Percentiles rank a stretch among this genome's conserved stretches.
Conservation (phyloP, 1,284 basidiomycete genomes). For the Golubevia sp. region DNA sequence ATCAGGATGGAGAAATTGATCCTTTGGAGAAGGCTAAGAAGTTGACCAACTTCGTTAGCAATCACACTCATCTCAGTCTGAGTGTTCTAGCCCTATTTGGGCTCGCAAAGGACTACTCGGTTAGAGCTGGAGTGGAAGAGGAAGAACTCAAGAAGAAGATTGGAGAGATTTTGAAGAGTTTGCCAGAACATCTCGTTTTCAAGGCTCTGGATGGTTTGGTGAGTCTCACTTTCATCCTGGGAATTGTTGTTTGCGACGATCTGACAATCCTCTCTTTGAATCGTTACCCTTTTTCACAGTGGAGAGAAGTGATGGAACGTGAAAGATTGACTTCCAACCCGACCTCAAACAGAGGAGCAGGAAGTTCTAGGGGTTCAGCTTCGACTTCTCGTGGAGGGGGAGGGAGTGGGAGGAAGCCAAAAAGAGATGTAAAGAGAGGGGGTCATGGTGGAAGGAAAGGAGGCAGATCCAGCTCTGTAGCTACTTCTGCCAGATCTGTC, state of each 20-base stretch:
- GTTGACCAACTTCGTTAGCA: slow-evolving; percentile 5
- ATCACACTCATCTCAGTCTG: slow-evolving; percentile 12
- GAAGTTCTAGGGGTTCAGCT: neutral
- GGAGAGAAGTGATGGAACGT: neutral
- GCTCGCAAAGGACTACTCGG: neutral
- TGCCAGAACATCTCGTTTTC: slow-evolving; percentile 5
- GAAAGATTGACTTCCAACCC: neutral
- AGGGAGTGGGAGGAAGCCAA: neutral
- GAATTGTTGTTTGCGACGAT: neutral
- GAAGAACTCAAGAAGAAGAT: slow-evolving; percentile 1
- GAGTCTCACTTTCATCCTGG: neutral
- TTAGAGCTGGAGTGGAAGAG: neutral
- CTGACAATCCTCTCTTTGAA: neutral
- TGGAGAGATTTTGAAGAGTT: slow-evolving; percentile 5
- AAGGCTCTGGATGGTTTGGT: slow-evolving; percentile 9
- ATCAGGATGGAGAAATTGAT: neutral
- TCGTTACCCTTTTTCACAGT: neutral
- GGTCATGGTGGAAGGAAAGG: neutral
- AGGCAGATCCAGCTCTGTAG: neutral
- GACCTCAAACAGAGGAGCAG: neutral
- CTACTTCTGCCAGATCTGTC: neutral
- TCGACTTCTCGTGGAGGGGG: neutral
- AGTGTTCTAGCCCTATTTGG: slow-evolving; percentile 8
- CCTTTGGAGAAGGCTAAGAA: slow-evolving; percentile 8
- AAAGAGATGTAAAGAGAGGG: neutral